Percentiles rank a stretch among this genome's conserved stretches.
These are phyloP conservation scores for Gaillardinia entomophila DNA, from an alignment of 805 yeast genomes.

Conservation along the genomic window DNA sequence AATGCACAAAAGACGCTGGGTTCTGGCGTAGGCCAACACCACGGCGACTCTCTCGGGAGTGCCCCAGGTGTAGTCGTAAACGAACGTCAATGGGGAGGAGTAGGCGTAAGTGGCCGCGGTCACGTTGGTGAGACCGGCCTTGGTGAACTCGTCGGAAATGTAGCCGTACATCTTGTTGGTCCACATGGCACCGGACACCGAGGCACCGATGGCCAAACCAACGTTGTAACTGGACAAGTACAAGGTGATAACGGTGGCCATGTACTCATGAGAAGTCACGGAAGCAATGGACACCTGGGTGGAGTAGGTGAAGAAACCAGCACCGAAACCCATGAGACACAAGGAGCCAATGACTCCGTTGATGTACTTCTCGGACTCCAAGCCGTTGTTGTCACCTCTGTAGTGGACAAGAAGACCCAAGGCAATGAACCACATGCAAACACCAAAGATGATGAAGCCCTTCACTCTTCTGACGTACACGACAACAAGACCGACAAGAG, in stretches of 20 bases:
- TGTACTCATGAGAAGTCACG: slow-evolving; percentile 53
- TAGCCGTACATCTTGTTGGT: slow-evolving; percentile 49
- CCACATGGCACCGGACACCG: slow-evolving; percentile 71
- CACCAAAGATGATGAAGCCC: slow-evolving; percentile 55
- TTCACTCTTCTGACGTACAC: slow-evolving; percentile 51
- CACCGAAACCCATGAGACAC: slow-evolving; percentile 65
- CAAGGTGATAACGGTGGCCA: slow-evolving; percentile 57
- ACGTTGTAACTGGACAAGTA: slow-evolving; percentile 54
- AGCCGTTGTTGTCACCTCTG: slow-evolving; percentile 45
- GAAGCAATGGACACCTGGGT: slow-evolving; percentile 58
- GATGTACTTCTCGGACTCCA: slow-evolving; percentile 18
- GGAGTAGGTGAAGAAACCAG: slow-evolving; percentile 65
- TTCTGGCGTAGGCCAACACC: slow-evolving; percentile 51
- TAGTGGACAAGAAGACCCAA: slow-evolving; percentile 55
- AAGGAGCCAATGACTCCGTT: slow-evolving; percentile 62
- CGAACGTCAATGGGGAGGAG: slow-evolving; percentile 48
- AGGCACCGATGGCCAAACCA: slow-evolving; percentile 59
- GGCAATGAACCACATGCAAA: slow-evolving; percentile 51
- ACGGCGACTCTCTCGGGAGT: slow-evolving; percentile 54
- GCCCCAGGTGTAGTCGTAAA: slow-evolving; percentile 50
- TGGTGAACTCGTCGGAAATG: slow-evolving; percentile 25
- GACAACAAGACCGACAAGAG: slow-evolving; percentile 48
- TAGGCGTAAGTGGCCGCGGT: slow-evolving; percentile 37
- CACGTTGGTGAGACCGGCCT: slow-evolving; percentile 20
- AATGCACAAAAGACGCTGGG: slow-evolving; percentile 53